Base-by-base conservation (phyloP, 768 basidiomycete species). In the Termitomyces sp. region DNA sequence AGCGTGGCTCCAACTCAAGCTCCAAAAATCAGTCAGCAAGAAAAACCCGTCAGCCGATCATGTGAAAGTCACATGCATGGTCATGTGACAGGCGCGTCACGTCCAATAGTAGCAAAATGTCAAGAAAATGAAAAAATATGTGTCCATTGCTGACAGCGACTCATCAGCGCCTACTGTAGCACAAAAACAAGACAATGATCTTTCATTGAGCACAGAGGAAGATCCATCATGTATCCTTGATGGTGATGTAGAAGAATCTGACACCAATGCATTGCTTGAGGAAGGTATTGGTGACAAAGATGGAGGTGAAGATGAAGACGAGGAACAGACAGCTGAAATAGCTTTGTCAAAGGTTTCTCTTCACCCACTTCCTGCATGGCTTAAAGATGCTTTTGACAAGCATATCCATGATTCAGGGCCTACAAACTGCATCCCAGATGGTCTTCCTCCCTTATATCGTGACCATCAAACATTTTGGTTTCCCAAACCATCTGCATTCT, bases 391-490 rank as follows among this genome's bases (percentile, higher is more conserved):
- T 7, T 59, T 59, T 42, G 39, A 53, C 32, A 39, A n/a, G 18
- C 39, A 40, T 39, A 9, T 59, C 28, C 28, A 28, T 28, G 28
- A 42, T 32, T 60, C 52, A 13, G 46, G 24, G 9, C 5, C 13
- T 16, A 1, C 18, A 11, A 38, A 55, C n/a, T 53, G 22, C n/a
- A 36, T 18, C 12, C 36, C 24, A 4, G 45, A 60, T 54, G 44
- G 53, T 9, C 45, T 32, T 32, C 59, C 53, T 28, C 46, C 46
- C 4, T 39, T 60, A 18, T 60, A 60, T 16, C 35, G 11, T 48
- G 54, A 60, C 15, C 54, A 60, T n/a, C 32, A 55, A 40, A 55
- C 59, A 9, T 60, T 60, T 32, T 55, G 54, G 59, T 55, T 60
- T 32, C 53, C 53, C 11, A 18, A 49, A n/a, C 59, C 16, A 20